Evolutionary conservation across 73 alveolate species (phyloP).

Genomic region (Diophrys sp.): DNA sequence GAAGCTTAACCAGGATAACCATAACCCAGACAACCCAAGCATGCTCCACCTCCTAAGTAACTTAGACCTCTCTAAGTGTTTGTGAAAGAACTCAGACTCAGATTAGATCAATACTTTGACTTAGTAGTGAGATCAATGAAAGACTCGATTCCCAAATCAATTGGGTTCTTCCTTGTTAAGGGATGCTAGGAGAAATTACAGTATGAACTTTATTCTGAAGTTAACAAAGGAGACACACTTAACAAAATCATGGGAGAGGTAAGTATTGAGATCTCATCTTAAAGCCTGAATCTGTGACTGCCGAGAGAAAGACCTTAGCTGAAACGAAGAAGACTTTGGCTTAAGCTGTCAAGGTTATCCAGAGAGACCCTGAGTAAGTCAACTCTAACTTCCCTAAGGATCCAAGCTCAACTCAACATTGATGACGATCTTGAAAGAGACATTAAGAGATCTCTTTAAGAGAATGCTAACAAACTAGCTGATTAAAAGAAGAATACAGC

Average conservation of each 20-base stretch:
- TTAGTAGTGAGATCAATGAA: slow-evolving; percentile 87
- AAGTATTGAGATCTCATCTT: slow-evolving; percentile 25
- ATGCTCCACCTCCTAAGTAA: slow-evolving; percentile 20
- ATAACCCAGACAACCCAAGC: slow-evolving; percentile 10
- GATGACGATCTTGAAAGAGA: slow-evolving; percentile 32
- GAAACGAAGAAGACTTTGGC: slow-evolving; percentile 60
- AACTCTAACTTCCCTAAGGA: slow-evolving; percentile 9
- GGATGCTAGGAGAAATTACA: slow-evolving; percentile 60
- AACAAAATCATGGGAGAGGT: slow-evolving; percentile 49
- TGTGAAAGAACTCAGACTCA: slow-evolving; percentile 82
- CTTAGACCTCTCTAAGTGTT: slow-evolving; percentile 42
- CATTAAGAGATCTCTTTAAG: too few species aligned
- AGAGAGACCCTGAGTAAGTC: slow-evolving; percentile 87
- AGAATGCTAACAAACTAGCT: too few species aligned
- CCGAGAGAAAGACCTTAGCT: slow-evolving; percentile 75
- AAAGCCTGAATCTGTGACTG: slow-evolving; percentile 81
- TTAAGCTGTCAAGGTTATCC: slow-evolving; percentile 77
- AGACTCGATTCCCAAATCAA: slow-evolving; percentile 94
- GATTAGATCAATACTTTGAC: slow-evolving; percentile 88
- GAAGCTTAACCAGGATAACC: slow-evolving; percentile 30
- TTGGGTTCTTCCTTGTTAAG: slow-evolving; percentile 93
- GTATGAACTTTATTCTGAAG: slow-evolving; percentile 16
- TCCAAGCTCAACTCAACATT: slow-evolving; percentile 18
- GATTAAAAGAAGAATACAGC: slow-evolving; percentile 6
- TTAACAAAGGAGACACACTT: slow-evolving; percentile 11